These are phyloP conservation scores for Ascomycota sp. DNA, from an alignment of 2,329 filamentous ascomycete species.

Conservation along the genomic window DNA sequence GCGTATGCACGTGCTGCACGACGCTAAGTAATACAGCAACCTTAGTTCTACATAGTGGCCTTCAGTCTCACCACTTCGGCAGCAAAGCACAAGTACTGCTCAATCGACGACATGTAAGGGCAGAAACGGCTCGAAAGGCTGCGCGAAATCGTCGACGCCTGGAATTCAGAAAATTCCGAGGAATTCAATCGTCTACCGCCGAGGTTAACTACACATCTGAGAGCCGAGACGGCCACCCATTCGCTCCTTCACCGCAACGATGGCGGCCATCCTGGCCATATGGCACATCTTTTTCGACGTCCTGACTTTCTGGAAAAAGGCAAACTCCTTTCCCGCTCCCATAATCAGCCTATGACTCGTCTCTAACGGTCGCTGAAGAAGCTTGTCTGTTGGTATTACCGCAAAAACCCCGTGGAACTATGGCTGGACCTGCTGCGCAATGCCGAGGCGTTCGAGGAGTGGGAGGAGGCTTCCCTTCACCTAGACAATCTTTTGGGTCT, in stretches of 20 bases:
- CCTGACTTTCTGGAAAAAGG: conserved; percentile 39
- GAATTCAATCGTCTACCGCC: too few species aligned
- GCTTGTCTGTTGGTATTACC: conserved; percentile 44
- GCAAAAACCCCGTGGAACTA: conserved; percentile 41
- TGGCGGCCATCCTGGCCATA: conserved; percentile 25
- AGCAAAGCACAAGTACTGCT: too few species aligned
- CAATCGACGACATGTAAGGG: too few species aligned
- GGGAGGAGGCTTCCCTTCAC: conserved; percentile 65
- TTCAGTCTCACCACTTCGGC: too few species aligned
- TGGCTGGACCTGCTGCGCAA: conserved; percentile 45
- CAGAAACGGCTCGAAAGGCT: too few species aligned
- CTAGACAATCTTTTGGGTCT: conserved; percentile 67
- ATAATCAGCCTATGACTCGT: conserved; percentile 2
- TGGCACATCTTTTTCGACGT: conserved; percentile 42
- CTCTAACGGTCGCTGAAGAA: conserved; percentile 28
- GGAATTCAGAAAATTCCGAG: too few species aligned
- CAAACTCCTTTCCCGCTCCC: conserved; percentile 14
- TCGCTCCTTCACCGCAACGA: conserved; percentile 18
- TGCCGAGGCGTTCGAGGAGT: conserved; percentile 60
- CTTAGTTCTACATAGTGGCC: too few species aligned
- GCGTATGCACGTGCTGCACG: too few species aligned
- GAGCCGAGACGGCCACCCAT: too few species aligned
- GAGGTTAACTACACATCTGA: too few species aligned
- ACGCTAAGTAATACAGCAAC: too few species aligned
- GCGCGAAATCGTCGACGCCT: too few species aligned